These are phyloP conservation scores for Fomitopsis pulvina DNA, from an alignment of 768 basidiomycete species.

Conservation along the genomic window DNA sequence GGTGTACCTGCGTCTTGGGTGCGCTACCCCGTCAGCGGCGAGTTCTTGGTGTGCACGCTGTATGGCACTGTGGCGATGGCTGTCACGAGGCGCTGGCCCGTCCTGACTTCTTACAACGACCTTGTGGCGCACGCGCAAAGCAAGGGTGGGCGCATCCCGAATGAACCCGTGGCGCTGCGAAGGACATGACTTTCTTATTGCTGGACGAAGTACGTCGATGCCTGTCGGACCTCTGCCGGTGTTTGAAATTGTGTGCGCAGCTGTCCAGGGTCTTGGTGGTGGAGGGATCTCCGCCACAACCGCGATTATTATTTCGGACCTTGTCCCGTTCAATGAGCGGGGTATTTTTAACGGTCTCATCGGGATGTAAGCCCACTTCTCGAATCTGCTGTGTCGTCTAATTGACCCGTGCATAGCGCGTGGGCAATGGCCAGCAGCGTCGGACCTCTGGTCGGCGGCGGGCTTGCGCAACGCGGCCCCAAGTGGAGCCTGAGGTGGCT, in stretches of 20 bases:
- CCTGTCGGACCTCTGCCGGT: no score
- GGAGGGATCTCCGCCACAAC: conserved; percentile 18
- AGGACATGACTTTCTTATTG: no score
- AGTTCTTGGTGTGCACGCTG: conserved; percentile 64
- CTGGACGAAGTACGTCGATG: no score
- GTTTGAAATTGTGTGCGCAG: no score
- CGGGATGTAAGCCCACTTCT: conserved; percentile 5
- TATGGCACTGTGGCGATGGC: conserved; percentile 69
- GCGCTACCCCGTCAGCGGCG: conserved; percentile 27
- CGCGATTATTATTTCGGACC: conserved; percentile 20
- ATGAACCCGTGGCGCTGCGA: conserved; percentile 70
- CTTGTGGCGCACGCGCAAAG: conserved; percentile 56
- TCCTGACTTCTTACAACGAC: conserved; percentile 73
- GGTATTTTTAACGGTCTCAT: conserved; percentile 26
- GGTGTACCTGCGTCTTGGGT: conserved; percentile 71
- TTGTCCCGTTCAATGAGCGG: conserved; percentile 20
- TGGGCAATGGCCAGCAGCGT: conserved; percentile 17
- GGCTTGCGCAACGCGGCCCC: conserved; percentile 10
- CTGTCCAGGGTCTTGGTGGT: conserved; percentile 22
- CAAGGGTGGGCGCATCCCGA: conserved; percentile 82
- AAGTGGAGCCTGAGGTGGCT: conserved; percentile 14
- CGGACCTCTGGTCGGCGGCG: conserved; percentile 25
- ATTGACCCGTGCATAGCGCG: neutral
- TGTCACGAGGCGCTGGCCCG: conserved; percentile 74
- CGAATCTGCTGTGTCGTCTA: no score